Evolutionary conservation across 768 basidiomycete species (phyloP).

Genomic region (Saitozyma sp.): DNA sequence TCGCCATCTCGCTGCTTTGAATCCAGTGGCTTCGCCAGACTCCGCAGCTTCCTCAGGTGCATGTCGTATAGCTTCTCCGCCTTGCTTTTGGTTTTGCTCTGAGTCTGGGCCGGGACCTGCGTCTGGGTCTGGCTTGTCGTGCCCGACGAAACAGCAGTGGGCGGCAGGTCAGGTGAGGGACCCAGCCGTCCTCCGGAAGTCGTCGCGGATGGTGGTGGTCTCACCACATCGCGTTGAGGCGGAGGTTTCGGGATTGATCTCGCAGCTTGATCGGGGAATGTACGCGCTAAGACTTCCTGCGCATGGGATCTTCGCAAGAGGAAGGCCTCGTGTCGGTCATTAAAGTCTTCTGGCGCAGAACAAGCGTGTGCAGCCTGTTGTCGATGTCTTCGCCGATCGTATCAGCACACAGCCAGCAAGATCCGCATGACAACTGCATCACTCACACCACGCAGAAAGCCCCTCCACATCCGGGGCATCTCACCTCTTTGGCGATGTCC

Average conservation of each 20-base stretch:
- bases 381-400: slow-evolving; percentile 27
- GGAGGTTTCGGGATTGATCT: slow-evolving; percentile 36
- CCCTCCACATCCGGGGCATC: slow-evolving; percentile 26
- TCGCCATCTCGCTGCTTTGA: slow-evolving; percentile 1
- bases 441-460: slow-evolving; percentile 35
- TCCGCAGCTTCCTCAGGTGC: slow-evolving; percentile 32
- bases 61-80: slow-evolving; percentile 39
- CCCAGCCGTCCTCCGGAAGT: background rate
- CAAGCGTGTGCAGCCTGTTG: slow-evolving; percentile 30
- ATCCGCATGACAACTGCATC: no score
- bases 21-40: slow-evolving; percentile 19
- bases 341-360: slow-evolving; percentile 25
- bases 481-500: slow-evolving; percentile 24
- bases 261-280: slow-evolving; percentile 31
- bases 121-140: background rate
- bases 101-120: no score
- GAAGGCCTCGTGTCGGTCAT: slow-evolving; percentile 26
- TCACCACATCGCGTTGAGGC: slow-evolving; percentile 18
- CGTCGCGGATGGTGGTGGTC: background rate
- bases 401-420: background rate
- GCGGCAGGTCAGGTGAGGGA: no score
- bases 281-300: slow-evolving; percentile 21
- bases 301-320: slow-evolving; percentile 22
- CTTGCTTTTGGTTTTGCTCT: slow-evolving; percentile 29
- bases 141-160: background rate